Percentiles rank a stretch among this genome's conserved stretches.
Conservation (phyloP, 148 eudicot species). For the Silene conica region DNA sequence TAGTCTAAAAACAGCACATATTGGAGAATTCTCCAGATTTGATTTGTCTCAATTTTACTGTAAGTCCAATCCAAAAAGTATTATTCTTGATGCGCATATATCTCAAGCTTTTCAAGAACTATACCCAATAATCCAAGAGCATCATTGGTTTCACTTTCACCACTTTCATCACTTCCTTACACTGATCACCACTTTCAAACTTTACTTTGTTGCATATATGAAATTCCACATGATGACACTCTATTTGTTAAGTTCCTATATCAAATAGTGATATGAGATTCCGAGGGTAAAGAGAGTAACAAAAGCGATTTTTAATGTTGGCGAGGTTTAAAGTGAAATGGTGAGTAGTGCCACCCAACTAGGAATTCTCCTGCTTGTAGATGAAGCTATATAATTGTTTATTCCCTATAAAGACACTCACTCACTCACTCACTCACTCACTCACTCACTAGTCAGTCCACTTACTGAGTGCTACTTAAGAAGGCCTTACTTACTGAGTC, state of each 20-base stretch:
- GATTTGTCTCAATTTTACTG: background rate
- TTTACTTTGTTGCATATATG: too few species aligned
- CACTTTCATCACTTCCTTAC: background rate
- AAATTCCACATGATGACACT: too few species aligned
- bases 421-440: too few species aligned
- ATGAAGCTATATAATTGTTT: background rate
- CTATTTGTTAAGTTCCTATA: too few species aligned
- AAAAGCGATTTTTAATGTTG: too few species aligned
- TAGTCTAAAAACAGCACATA: too few species aligned
- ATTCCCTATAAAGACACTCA: too few species aligned
- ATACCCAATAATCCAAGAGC: background rate
- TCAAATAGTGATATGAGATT: too few species aligned
- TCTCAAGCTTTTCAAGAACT: constrained; percentile 4
- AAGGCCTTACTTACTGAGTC: background rate
- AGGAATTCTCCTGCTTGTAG: background rate
- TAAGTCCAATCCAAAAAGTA: background rate
- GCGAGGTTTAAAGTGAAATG: background rate
- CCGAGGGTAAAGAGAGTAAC: too few species aligned
- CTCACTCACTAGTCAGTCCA: background rate
- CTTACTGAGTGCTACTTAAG: constrained; percentile 17
- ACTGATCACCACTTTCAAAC: background rate
- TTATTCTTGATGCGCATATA: background rate
- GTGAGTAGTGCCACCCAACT: background rate
- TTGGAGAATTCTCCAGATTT: background rate
- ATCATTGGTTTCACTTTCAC: background rate